Evolutionary conservation across 1,284 basidiomycete species (phyloP).

Genomic region (Volvariella surrecta): DNA sequence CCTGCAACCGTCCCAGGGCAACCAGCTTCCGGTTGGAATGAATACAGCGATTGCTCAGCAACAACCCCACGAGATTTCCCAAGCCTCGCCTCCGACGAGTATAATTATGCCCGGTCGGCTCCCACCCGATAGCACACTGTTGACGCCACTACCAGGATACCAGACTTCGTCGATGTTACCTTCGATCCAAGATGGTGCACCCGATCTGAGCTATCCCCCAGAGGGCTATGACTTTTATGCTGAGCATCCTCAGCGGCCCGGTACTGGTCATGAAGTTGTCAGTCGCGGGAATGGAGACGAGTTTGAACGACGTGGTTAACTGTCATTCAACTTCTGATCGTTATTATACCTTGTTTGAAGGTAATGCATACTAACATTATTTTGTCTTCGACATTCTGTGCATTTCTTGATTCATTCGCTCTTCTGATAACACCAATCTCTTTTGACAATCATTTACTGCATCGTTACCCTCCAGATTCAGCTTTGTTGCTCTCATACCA

Average conservation of each 20-base stretch:
- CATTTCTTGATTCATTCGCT: no score
- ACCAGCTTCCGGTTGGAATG: constrained; percentile 7
- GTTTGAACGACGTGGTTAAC: constrained; percentile 15
- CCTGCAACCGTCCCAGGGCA: constrained; percentile 4
- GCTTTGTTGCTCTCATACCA: neutral
- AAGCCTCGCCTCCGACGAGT: constrained; percentile 15
- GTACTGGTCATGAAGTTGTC: constrained; percentile 30
- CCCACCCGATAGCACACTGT: constrained; percentile 33
- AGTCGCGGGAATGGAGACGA: constrained; percentile 26
- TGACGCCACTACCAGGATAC: constrained; percentile 34
- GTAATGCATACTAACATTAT: no score
- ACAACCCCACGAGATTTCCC: constrained; percentile 11
- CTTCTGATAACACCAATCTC: no score
- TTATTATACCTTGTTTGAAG: neutral
- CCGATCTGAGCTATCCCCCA: constrained; percentile 17
- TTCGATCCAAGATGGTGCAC: constrained; percentile 18
- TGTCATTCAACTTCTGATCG: neutral
- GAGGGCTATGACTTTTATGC: constrained; percentile 29
- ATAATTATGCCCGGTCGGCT: constrained; percentile 20
- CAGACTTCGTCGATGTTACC: constrained; percentile 21
- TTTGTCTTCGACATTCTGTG: no score
- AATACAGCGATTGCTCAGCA: constrained; percentile 12
- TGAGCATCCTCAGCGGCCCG: constrained; percentile 25
- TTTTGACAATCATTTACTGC: no score
- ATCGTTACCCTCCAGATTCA: neutral